Evolutionary conservation across 75 land plant genomes (phyloP).

Genomic region (Selaginella tamariscina): DNA sequence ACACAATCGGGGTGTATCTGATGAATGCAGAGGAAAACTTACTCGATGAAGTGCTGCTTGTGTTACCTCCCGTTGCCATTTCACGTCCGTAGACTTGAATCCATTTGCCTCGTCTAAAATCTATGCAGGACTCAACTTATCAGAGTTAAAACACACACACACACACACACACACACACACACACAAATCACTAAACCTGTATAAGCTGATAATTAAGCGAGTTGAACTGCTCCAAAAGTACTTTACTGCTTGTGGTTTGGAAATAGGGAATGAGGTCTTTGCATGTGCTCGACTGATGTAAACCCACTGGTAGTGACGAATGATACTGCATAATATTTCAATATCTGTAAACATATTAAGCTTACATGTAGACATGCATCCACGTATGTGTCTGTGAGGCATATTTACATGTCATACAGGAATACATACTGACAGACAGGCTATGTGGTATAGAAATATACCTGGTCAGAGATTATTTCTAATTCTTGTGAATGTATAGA

Average conservation of each 20-base stretch:
- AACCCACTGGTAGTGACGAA: slow-evolving; percentile 39
- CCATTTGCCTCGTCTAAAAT: slow-evolving; percentile 85
- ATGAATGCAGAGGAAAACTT: background rate
- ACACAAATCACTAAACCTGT: slow-evolving; percentile 32
- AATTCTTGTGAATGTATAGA: slow-evolving; percentile 68
- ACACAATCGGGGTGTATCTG: too few relatives aligned
- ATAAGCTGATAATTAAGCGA: slow-evolving; percentile 37
- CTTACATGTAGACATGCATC: too few relatives aligned
- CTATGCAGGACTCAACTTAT: too few relatives aligned
- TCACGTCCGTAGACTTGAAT: slow-evolving; percentile 61
- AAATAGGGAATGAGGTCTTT: slow-evolving; percentile 66
- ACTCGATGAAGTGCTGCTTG: slow-evolving; percentile 58
- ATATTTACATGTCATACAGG: too few relatives aligned
- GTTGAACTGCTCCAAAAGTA: slow-evolving; percentile 51
- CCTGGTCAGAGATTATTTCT: background rate
- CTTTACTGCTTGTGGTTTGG: slow-evolving; percentile 40
- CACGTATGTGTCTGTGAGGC: too few relatives aligned
- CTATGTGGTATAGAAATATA: too few relatives aligned
- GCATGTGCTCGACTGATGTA: slow-evolving; percentile 49
- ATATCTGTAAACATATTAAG: background rate
- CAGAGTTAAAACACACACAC: too few relatives aligned
- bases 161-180: too few relatives aligned
- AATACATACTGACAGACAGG: too few relatives aligned
- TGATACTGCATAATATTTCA: slow-evolving; percentile 40
- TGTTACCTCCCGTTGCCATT: slow-evolving; percentile 49